A percentile compares a stretch with the other conserved stretches of the same genome.
These are phyloP conservation scores for Crocinoboletus sp. DNA, from an alignment of 1,284 basidiomycete species.

Conservation along the genomic window DNA sequence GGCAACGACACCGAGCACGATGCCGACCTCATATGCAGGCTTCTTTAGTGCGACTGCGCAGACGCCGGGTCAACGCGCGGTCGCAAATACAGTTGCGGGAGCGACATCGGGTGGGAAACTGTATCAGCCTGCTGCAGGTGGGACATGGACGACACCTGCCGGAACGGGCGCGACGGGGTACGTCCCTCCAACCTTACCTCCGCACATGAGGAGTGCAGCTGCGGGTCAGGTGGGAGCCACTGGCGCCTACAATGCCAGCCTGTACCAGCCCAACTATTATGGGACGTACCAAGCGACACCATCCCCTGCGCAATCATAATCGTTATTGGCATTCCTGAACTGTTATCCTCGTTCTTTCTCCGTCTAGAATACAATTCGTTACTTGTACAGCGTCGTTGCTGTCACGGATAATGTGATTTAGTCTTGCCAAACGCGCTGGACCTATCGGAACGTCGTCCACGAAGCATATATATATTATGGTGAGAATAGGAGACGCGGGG, in stretches of 20 bases:
- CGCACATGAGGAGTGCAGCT: constrained; percentile 34
- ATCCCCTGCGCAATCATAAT: constrained; percentile 30
- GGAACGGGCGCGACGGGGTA: constrained; percentile 20
- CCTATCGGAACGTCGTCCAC: no score
- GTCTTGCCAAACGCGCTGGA: neutral
- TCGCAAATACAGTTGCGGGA: constrained; percentile 44
- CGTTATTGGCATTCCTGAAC: neutral
- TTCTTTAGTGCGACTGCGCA: constrained; percentile 34
- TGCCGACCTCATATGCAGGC: constrained; percentile 35
- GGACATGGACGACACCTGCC: constrained; percentile 22
- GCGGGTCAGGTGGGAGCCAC: constrained; percentile 22
- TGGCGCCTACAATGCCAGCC: constrained; percentile 14
- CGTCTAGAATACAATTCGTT: constrained; percentile 22
- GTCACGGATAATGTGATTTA: constrained; percentile 18
- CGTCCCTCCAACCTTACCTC: constrained; percentile 38
- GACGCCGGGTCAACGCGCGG: constrained; percentile 39
- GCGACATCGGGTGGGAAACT: constrained; percentile 27
- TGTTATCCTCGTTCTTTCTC: neutral
- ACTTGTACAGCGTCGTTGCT: constrained; percentile 11
- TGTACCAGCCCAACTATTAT: constrained; percentile 33
- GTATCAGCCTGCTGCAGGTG: constrained; percentile 26
- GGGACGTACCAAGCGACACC: constrained; percentile 32
- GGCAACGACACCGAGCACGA: constrained; percentile 26
- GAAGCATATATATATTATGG: no score
- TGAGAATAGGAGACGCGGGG: no score